These are phyloP conservation scores for Aspergillus heteromorphus DNA, from an alignment of 495 filamentous ascomycete genomes.

Conservation along the genomic window DNA sequence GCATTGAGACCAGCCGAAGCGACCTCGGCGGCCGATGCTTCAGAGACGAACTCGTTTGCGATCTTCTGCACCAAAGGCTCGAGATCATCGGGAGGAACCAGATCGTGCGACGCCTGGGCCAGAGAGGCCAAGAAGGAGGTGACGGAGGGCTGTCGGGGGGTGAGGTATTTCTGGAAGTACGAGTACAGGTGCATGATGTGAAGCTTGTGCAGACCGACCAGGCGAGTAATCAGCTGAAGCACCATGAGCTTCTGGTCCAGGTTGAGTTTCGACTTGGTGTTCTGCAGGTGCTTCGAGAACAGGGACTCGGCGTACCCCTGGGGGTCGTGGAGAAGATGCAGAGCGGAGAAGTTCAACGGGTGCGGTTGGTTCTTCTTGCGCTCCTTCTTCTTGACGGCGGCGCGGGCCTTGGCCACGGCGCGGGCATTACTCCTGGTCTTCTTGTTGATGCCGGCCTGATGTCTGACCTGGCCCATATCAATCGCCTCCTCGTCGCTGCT, in stretches of 20 bases:
- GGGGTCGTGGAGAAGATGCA: conserved; percentile 92
- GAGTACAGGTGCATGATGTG: conserved; percentile 80
- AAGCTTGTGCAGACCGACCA: conserved; percentile 91
- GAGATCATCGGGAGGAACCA: conserved; percentile 89
- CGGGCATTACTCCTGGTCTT: conserved; percentile 84
- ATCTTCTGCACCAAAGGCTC: conserved; percentile 93
- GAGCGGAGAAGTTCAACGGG: conserved; percentile 92
- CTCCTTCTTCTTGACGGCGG: conserved; percentile 74
- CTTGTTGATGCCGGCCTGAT: conserved; percentile 87
- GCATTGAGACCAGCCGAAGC: conserved; percentile 90
- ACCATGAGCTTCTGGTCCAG: conserved; percentile 89
- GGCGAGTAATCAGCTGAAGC: conserved; percentile 79
- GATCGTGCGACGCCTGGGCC: conserved; percentile 83
- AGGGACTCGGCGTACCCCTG: conserved; percentile 90
- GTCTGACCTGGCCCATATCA: conserved; percentile 75
- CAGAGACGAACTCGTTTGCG: conserved; percentile 95
- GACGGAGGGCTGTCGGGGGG: conserved; percentile 84
- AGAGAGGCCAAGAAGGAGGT: conserved; percentile 91
- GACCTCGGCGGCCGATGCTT: conserved; percentile 86
- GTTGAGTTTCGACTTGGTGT: conserved; percentile 73
- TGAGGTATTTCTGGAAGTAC: conserved; percentile 79
- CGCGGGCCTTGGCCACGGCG: conserved; percentile 69
- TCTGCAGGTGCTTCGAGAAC: conserved; percentile 88
- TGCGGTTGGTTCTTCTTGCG: conserved; percentile 82
- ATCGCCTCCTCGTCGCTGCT: conserved; percentile 73